A percentile compares a stretch with the other conserved stretches of the same genome.
phyloP scores from a whole-genome alignment of 2,329 filamentous ascomycete species.

The Parasarocladium wereldwijsianum region DNA sequence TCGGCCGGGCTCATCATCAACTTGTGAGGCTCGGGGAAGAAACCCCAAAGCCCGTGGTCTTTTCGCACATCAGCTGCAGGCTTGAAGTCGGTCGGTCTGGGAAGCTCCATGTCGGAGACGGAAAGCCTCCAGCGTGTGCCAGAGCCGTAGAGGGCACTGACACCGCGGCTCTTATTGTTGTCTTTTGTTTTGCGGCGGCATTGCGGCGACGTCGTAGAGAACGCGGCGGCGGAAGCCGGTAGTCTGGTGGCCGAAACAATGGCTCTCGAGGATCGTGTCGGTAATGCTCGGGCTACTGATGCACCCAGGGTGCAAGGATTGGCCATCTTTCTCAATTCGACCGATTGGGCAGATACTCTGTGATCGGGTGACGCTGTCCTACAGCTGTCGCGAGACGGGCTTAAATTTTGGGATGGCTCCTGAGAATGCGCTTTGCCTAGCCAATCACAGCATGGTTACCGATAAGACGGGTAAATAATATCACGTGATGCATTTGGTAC shows the following conservation, averaged over 20 bases:
- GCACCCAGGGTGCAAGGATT: conserved; percentile 1
- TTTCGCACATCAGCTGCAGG: conserved; percentile 46
- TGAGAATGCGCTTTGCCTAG: too few species aligned
- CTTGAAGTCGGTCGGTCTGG: conserved; percentile 53
- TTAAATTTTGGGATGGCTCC: too few species aligned
- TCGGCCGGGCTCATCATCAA: conserved; percentile 60
- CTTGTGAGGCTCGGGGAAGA: conserved; percentile 62
- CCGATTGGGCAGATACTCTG: too few species aligned
- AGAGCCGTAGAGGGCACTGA: conserved; percentile 66
- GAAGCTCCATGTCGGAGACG: conserved; percentile 57
- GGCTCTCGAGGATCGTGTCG: background rate
- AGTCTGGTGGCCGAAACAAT: conserved; percentile 4
- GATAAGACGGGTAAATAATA: too few species aligned
- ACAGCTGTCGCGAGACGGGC: too few species aligned
- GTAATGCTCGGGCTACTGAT: background rate
- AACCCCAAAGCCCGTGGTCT: conserved; percentile 81
- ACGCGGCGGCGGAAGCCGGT: conserved; percentile 14
- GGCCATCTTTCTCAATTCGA: conserved; percentile 1
- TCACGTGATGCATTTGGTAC: too few species aligned
- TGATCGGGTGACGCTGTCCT: too few species aligned
- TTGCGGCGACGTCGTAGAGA: conserved; percentile 40
- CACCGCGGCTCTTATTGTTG: conserved; percentile 64
- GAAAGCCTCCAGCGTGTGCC: conserved; percentile 63
- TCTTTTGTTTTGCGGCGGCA: conserved; percentile 40
- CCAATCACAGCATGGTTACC: too few species aligned